Conservation (phyloP, 2,329 filamentous ascomycete species). For the Nigrospora osmanthi region DNA sequence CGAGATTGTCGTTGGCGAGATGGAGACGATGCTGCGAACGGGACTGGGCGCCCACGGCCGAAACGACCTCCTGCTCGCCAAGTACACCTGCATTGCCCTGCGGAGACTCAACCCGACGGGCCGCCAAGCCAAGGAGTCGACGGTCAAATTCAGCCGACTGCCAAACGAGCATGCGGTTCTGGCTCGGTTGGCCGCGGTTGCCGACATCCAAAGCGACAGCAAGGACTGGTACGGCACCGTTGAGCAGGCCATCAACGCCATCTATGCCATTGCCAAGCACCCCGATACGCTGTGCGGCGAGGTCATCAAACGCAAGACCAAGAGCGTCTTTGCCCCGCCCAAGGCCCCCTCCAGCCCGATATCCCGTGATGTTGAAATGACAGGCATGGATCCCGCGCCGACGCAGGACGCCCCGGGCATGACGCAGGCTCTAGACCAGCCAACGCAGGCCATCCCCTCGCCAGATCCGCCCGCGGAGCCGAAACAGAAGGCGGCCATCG, state of each 20-base stretch:
- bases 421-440: constrained; percentile 19
- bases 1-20: constrained; percentile 88
- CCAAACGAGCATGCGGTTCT: constrained; percentile 90
- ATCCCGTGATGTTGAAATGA: constrained; percentile 34
- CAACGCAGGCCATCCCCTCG: constrained; percentile 19
- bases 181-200: constrained; percentile 70
- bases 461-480: constrained; percentile 29
- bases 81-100: constrained; percentile 91
- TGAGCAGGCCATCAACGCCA: constrained; percentile 92
- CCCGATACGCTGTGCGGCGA: constrained; percentile 90
- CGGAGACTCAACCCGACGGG: constrained; percentile 82
- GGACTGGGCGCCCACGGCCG: constrained; percentile 77
- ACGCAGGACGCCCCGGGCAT: constrained; percentile 16
- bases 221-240: constrained; percentile 96
- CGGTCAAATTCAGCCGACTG: constrained; percentile 64
- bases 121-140: constrained; percentile 68
- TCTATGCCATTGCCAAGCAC: constrained; percentile 89
- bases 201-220: constrained; percentile 77
- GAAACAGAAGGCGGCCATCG: constrained; percentile 62
- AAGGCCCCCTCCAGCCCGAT: constrained; percentile 31
- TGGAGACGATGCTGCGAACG: constrained; percentile 88
- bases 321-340: constrained; percentile 59
- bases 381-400: neutral
- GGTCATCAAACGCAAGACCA: constrained; percentile 80
- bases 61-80: constrained; percentile 78